Base-by-base conservation (phyloP, 441 rosid genomes). In the Populus hybrid region DNA sequence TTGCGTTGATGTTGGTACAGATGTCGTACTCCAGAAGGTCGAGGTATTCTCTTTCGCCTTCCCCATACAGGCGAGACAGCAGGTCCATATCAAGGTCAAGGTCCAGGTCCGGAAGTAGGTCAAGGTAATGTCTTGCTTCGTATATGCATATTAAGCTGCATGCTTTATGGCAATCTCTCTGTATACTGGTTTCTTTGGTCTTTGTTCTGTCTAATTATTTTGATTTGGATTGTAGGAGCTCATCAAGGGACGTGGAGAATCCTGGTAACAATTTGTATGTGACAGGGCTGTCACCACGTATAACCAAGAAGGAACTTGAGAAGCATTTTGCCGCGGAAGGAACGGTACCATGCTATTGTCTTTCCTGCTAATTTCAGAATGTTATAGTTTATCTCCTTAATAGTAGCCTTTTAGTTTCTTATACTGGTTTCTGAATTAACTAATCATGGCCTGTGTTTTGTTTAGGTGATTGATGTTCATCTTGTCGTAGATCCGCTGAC, bases 401-500 rank as follows among this genome's bases (percentile, higher is more conserved):
- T 30, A 30, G 32, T 3, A 30, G 32, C 32, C 32, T 30, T 30
- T 30, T 30, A 30, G 32, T 30, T 30, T 30, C 32, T 30, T 30
- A 30, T 30, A 30, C 32, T 57, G 23, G 21, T 57, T 57, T 57
- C 63, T 9, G 2, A 9, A 20, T 5, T 24, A 23, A 34, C 10
- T 30, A 11, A 7, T 67, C n/a, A 9, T 24, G 66, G 6, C 35
- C 7, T 34, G 6, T 34, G 6, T 34, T 34, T 34, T 76, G 21
- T 82, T 0, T 75, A 95, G 99, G 99, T 95, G 65, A 80, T 82
- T 83, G 98, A 92, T 84, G 95, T 92, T 67, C 93, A 91, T 83
- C 93, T 92, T 46, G 98, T 94, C 79, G 93, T 92, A 74, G 98
- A 95, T 83, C 98, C 97, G 67, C 85, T 97, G 97, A 93, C 94